phyloP scores from a whole-genome alignment of 192 early-diverging fungal species.

The Coemansia sp. region DNA sequence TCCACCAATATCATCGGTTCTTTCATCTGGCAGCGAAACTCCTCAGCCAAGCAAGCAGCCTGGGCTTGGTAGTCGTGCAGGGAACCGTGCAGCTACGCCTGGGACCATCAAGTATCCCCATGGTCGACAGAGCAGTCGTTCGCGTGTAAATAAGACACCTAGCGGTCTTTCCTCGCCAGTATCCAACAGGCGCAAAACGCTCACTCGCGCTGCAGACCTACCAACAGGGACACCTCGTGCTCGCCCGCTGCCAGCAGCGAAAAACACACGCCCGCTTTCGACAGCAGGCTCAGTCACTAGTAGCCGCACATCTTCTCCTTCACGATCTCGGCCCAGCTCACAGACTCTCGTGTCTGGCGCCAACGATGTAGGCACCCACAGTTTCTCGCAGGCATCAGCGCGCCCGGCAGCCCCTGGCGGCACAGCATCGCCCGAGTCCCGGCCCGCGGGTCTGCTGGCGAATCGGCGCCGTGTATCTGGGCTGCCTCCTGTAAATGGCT shows the following conservation, averaged over 20 bases:
- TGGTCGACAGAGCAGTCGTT: slow-evolving; percentile 5
- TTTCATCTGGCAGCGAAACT: slow-evolving; percentile 7
- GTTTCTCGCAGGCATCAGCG: too few relatives aligned
- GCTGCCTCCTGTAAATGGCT: not conserved
- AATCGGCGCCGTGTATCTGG: slow-evolving; percentile 10
- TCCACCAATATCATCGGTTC: slow-evolving; percentile 11
- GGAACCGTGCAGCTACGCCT: not conserved
- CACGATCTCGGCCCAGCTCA: slow-evolving; percentile 33
- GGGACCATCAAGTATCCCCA: not conserved
- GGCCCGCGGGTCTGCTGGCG: not conserved
- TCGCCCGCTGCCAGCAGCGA: slow-evolving; percentile 29
- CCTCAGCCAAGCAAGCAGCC: slow-evolving; percentile 2
- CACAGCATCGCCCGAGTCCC: slow-evolving; percentile 1
- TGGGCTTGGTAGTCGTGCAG: not conserved
- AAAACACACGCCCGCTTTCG: slow-evolving; percentile 35
- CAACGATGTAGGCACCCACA: too few relatives aligned
- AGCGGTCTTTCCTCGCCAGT: slow-evolving; percentile 19
- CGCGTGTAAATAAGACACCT: slow-evolving; percentile 29
- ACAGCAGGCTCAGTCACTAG: slow-evolving; percentile 33
- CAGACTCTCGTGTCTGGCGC: slow-evolving; percentile 10
- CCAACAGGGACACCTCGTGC: not conserved
- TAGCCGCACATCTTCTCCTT: slow-evolving; percentile 39
- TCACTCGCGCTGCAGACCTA: slow-evolving; percentile 12
- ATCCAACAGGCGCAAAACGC: slow-evolving; percentile 30
- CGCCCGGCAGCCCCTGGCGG: not conserved